These are phyloP conservation scores for Pseudotsuga menziesii DNA, from an alignment of 75 land plant species.

Conservation along the genomic window DNA sequence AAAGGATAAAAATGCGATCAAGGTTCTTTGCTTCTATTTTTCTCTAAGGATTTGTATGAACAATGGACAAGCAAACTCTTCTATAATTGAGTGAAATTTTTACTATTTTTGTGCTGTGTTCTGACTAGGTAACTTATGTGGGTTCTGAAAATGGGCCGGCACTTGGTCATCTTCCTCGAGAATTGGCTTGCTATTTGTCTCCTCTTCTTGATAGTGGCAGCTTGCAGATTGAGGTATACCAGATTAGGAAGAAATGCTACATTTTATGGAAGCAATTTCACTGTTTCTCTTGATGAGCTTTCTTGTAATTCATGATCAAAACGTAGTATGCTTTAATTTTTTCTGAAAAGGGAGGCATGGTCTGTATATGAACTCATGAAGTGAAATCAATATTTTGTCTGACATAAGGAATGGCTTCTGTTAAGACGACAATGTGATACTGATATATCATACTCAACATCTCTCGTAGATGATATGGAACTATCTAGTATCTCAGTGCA, in stretches of 20 bases:
- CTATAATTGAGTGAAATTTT: not conserved
- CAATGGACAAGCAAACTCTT: not conserved
- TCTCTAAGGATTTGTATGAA: not conserved
- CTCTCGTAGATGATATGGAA: not conserved
- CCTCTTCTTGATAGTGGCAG: conserved; percentile 48
- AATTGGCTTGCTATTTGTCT: conserved; percentile 53
- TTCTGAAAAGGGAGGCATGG: not conserved
- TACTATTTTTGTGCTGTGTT: not conserved
- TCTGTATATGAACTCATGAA: not conserved
- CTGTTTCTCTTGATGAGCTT: not conserved
- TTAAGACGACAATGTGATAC: not conserved
- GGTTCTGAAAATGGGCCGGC: conserved; percentile 21
- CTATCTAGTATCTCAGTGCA: not conserved
- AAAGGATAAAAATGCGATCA: conserved; percentile 77
- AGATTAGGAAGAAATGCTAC: not conserved
- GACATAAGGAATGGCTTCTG: not conserved
- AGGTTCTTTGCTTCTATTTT: conserved; percentile 40
- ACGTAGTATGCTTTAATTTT: not conserved
- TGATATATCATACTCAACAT: not conserved
- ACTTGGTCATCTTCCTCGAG: conserved; percentile 76
- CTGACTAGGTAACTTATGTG: conserved; percentile 43
- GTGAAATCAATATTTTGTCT: not conserved
- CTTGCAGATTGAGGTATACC: conserved; percentile 48
- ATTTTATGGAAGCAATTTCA: not conserved
- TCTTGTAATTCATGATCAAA: not conserved